Evolutionary conservation across 176 grass and related monocot species (phyloP).

Genomic region (Avena insularis): DNA sequence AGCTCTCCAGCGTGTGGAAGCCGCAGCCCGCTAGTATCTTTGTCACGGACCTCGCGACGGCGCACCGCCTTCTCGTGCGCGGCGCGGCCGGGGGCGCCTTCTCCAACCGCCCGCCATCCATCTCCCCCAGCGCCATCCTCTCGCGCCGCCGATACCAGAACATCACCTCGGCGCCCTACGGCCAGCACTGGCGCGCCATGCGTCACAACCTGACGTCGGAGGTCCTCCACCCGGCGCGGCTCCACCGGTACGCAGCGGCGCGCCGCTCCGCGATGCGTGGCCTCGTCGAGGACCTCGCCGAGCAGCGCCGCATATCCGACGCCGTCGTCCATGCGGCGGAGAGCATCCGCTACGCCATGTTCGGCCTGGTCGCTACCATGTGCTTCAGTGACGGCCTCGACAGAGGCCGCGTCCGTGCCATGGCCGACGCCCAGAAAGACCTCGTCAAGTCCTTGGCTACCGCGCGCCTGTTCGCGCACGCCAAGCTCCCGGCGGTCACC

Average conservation of each 20-base stretch:
- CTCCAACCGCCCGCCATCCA: not conserved
- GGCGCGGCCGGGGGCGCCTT: not conserved
- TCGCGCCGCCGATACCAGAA: not conserved
- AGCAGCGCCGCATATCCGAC: not conserved
- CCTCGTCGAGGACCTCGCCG: not conserved
- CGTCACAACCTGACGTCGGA: constrained; percentile 14
- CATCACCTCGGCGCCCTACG: constrained; percentile 39
- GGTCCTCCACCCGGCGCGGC: not conserved
- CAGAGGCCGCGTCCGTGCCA: not conserved
- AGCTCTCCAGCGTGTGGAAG: not conserved
- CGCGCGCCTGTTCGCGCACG: not conserved
- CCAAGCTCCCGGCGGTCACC: not conserved
- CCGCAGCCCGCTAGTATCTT: not conserved
- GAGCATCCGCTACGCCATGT: not conserved
- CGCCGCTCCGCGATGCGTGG: not conserved
- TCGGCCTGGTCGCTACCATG: too few relatives aligned
- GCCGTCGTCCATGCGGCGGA: not conserved
- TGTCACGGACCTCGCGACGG: not conserved
- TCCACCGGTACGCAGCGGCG: not conserved
- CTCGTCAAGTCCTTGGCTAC: constrained; percentile 23
- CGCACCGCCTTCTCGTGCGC: not conserved
- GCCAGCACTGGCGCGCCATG: not conserved
- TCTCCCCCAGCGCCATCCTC: constrained; percentile 27
- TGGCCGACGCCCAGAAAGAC: constrained; percentile 15
- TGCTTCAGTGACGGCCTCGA: too few relatives aligned